Percentiles rank a stretch among this genome's conserved stretches.
Evolutionary conservation across 2,329 filamentous ascomycete species (phyloP).

Genomic region (Dothideomycetidae sp.): DNA sequence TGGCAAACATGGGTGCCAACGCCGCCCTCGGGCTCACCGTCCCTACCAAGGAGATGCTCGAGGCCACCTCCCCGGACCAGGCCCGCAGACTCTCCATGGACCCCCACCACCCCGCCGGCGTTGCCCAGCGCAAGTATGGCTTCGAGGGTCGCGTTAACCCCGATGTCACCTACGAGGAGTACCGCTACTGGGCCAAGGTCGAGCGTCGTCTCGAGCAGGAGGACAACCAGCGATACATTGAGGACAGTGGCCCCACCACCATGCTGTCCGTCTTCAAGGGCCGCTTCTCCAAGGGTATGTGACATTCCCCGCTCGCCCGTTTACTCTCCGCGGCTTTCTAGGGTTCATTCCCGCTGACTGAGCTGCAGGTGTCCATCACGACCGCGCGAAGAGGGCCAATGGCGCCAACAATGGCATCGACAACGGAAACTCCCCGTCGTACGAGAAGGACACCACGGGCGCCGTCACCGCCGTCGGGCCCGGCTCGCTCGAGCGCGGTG

Average conservation of each 20-base stretch:
- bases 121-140: not conserved
- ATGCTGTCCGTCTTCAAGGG: slow-evolving; percentile 1
- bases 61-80: too few relatives aligned
- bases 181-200: slow-evolving; percentile 26
- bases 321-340: too few relatives aligned
- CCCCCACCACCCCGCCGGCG: too few relatives aligned
- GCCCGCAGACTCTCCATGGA: too few relatives aligned
- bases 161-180: slow-evolving; percentile 26
- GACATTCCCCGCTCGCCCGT: too few relatives aligned
- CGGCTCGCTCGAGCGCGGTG: not conserved
- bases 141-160: not conserved
- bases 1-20: too few relatives aligned
- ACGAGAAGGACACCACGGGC: too few relatives aligned
- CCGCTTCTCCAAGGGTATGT: slow-evolving; percentile 1
- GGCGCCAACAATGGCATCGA: slow-evolving; percentile 12
- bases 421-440: slow-evolving; percentile 10
- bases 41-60: too few relatives aligned
- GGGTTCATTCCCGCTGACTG: too few relatives aligned
- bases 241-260: not conserved
- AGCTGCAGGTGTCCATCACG: slow-evolving; percentile 1
- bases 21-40: too few relatives aligned
- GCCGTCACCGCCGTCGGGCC: too few relatives aligned
- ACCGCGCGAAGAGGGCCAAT: slow-evolving; percentile 6
- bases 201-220: slow-evolving; percentile 22
- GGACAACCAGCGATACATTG: not conserved